Conservation (phyloP, 768 basidiomycete species). For the Leccinum pellstonianum region DNA sequence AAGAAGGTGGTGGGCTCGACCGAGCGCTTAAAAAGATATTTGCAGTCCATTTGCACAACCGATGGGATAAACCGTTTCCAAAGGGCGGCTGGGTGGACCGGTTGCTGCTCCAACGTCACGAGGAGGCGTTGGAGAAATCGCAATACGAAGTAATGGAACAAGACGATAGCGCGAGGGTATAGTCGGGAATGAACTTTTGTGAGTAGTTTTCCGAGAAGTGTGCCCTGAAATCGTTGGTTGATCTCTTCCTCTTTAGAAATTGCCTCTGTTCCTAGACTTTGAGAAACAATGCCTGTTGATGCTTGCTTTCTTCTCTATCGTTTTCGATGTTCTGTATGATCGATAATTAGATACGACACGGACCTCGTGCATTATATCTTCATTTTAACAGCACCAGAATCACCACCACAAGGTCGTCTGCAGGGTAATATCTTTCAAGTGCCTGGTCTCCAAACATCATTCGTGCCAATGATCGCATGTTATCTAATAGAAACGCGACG, state of each 20-base stretch:
- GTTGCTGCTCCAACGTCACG: constrained; percentile 65
- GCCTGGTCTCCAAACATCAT: neutral
- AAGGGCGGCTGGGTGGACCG: constrained; percentile 82
- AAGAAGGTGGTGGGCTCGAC: constrained; percentile 64
- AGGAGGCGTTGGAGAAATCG: constrained; percentile 32
- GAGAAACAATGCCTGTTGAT: neutral
- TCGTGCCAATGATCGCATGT: neutral
- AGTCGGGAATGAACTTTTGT: neutral
- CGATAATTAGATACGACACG: neutral
- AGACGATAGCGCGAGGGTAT: neutral
- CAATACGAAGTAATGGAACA: neutral
- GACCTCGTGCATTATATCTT: neutral
- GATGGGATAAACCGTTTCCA: constrained; percentile 88
- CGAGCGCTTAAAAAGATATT: constrained; percentile 69
- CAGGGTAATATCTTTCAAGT: neutral
- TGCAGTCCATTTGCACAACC: constrained; percentile 91
- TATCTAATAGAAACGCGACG: neutral
- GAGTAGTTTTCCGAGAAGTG: neutral
- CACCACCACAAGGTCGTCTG: neutral
- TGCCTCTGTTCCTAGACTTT: neutral
- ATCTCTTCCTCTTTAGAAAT: neutral
- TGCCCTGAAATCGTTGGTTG: neutral
- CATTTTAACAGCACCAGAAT: neutral
- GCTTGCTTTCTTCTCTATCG: neutral
- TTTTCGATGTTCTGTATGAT: neutral